phyloP scores from a whole-genome alignment of 2,329 filamentous ascomycete genomes.

The Neopestalotiopsis rosae region DNA sequence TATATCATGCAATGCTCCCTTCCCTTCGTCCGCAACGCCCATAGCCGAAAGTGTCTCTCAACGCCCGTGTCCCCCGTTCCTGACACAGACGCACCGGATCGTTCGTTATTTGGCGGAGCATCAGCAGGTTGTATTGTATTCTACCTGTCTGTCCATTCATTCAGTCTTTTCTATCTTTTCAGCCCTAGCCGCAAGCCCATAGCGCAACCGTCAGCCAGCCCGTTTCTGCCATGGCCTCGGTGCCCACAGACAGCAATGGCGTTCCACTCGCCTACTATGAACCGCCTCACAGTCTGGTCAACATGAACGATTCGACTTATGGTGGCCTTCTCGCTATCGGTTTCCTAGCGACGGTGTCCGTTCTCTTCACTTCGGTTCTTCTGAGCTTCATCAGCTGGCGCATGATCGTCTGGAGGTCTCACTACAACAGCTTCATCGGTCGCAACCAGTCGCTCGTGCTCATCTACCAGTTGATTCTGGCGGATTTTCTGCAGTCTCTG shows the following conservation, averaged over 20 bases:
- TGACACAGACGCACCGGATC: background rate
- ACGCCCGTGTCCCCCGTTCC: background rate
- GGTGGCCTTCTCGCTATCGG: slow-evolving; percentile 50
- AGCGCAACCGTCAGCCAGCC: background rate
- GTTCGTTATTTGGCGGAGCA: background rate
- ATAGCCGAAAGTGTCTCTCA: background rate
- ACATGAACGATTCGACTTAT: slow-evolving; percentile 23
- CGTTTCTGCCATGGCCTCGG: slow-evolving; percentile 6
- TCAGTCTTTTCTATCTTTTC: background rate
- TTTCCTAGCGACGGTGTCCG: slow-evolving; percentile 50
- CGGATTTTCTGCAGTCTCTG: slow-evolving; percentile 55
- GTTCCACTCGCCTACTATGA: slow-evolving; percentile 26
- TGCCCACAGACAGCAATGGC: slow-evolving; percentile 23
- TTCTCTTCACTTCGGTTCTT: slow-evolving; percentile 47
- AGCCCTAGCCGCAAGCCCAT: background rate
- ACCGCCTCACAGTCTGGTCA: slow-evolving; percentile 27
- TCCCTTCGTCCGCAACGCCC: background rate
- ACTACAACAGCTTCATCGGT: slow-evolving; percentile 34
- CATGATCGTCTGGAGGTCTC: slow-evolving; percentile 44
- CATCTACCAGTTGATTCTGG: slow-evolving; percentile 59
- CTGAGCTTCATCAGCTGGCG: slow-evolving; percentile 51
- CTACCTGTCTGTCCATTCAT: background rate
- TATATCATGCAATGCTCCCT: slow-evolving; percentile 1
- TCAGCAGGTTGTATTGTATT: no score
- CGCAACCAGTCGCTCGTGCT: slow-evolving; percentile 59